These are phyloP conservation scores for Russula griseocarnosa DNA, from an alignment of 768 basidiomycete genomes.

Conservation along the genomic window DNA sequence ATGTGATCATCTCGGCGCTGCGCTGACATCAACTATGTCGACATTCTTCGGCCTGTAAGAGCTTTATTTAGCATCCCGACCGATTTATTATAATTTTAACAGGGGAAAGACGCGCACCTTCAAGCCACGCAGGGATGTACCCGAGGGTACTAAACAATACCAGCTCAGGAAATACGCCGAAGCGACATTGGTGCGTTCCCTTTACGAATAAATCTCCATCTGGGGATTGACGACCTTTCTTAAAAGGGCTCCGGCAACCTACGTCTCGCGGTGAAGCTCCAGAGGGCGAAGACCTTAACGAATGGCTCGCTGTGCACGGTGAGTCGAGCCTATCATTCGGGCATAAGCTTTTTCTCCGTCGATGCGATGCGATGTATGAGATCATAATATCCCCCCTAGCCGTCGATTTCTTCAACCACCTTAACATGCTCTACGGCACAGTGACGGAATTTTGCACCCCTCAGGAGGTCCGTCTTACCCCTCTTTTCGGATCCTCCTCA, in stretches of 20 bases:
- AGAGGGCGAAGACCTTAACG: constrained; percentile 94
- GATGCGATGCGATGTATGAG: no score
- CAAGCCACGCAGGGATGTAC: constrained; percentile 92
- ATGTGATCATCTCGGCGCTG: not conserved
- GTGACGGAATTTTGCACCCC: constrained; percentile 97
- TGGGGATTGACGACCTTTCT: constrained; percentile 7
- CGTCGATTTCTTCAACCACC: constrained; percentile 98
- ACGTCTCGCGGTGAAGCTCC: constrained; percentile 84
- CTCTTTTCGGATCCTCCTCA: not conserved
- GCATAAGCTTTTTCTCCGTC: not conserved
- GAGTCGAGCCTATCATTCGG: constrained; percentile 22
- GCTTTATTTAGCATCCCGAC: not conserved
- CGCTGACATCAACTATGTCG: constrained; percentile 49
- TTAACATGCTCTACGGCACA: constrained; percentile 99
- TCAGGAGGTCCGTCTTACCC: constrained; percentile 60
- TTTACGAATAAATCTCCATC: not conserved
- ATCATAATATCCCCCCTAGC: constrained; percentile 46
- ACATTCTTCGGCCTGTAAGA: constrained; percentile 87
- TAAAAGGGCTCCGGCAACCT: constrained; percentile 94
- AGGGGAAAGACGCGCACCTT: constrained; percentile 93
- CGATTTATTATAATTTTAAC: not conserved
- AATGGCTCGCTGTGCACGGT: constrained; percentile 99
- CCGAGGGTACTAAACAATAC: constrained; percentile 96
- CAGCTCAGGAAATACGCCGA: constrained; percentile 97
- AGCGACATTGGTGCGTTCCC: constrained; percentile 73